Conservation (phyloP, 305 asterid genomes). For the Petunia hybrid region DNA sequence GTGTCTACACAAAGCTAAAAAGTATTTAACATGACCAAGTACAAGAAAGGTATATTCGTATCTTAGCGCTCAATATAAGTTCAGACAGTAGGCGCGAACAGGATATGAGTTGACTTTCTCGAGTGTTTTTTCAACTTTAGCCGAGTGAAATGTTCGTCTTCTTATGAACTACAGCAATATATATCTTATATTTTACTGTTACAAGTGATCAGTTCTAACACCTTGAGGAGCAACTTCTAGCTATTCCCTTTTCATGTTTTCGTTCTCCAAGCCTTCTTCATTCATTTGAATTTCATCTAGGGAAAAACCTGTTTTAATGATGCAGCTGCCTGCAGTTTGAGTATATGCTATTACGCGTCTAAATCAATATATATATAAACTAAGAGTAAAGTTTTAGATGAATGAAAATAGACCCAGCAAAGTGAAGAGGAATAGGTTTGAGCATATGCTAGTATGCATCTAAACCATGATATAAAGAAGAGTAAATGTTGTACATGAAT, state of each 20-base stretch:
- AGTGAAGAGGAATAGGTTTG: too few relatives aligned
- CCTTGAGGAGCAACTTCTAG: neutral
- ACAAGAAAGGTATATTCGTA: conserved; percentile 78
- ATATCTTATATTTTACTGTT: neutral
- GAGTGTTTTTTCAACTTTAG: neutral
- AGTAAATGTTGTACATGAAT: too few relatives aligned
- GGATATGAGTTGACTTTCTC: neutral
- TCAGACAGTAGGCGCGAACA: neutral
- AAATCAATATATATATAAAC: too few relatives aligned
- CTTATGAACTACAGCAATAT: neutral
- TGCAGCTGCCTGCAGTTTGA: too few relatives aligned
- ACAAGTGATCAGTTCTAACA: neutral
- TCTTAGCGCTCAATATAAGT: conserved; percentile 30
- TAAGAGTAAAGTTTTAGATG: too few relatives aligned
- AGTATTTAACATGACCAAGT: conserved; percentile 89
- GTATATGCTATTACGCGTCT: too few relatives aligned
- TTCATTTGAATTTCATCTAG: too few relatives aligned
- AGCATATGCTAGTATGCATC: too few relatives aligned
- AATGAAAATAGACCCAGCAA: too few relatives aligned
- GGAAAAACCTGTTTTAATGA: too few relatives aligned
- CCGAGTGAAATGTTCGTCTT: conserved; percentile 23
- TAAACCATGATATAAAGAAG: too few relatives aligned
- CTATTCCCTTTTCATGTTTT: neutral
- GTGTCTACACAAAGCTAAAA: conserved; percentile 97
- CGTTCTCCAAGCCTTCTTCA: too few relatives aligned